phyloP scores from a whole-genome alignment of 495 filamentous ascomycete species.

The Penicillium malachiteum region DNA sequence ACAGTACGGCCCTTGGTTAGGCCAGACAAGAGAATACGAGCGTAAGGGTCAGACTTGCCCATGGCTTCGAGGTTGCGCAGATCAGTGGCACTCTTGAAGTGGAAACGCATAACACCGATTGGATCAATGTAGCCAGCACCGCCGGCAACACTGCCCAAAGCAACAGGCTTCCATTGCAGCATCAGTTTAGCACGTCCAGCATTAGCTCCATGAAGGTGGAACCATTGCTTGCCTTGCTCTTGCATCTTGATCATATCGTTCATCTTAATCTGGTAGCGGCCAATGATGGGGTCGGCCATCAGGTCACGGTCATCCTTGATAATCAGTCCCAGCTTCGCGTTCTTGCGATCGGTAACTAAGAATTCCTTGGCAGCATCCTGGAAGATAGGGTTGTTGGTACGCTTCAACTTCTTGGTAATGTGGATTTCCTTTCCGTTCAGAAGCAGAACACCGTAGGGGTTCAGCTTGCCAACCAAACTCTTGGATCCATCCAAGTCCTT shows the following conservation, averaged over 20 bases:
- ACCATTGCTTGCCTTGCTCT: slow-evolving; percentile 95
- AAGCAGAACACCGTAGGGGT: slow-evolving; percentile 82
- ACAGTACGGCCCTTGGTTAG: slow-evolving; percentile 88
- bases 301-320: slow-evolving; percentile 95
- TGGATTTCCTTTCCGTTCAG: slow-evolving; percentile 90
- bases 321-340: slow-evolving; percentile 80
- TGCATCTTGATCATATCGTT: slow-evolving; percentile 90
- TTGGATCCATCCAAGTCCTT: slow-evolving; percentile 92
- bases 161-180: slow-evolving; percentile 92
- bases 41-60: slow-evolving; percentile 96
- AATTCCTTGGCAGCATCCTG: slow-evolving; percentile 87
- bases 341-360: slow-evolving; percentile 88
- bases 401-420: slow-evolving; percentile 82
- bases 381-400: slow-evolving; percentile 95
- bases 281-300: slow-evolving; percentile 76
- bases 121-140: slow-evolving; percentile 89
- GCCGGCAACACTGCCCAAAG: slow-evolving; percentile 70
- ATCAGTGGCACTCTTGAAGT: slow-evolving; percentile 79
- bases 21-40: slow-evolving; percentile 81
- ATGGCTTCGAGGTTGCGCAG: slow-evolving; percentile 92
- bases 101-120: slow-evolving; percentile 89
- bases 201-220: slow-evolving; percentile 78
- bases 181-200: slow-evolving; percentile 84
- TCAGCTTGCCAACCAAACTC: slow-evolving; percentile 84
- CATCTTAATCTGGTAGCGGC: slow-evolving; percentile 90